Percentiles rank a stretch among this genome's conserved stretches.
phyloP scores from a whole-genome alignment of 768 basidiomycete genomes.

The Panus rudis region DNA sequence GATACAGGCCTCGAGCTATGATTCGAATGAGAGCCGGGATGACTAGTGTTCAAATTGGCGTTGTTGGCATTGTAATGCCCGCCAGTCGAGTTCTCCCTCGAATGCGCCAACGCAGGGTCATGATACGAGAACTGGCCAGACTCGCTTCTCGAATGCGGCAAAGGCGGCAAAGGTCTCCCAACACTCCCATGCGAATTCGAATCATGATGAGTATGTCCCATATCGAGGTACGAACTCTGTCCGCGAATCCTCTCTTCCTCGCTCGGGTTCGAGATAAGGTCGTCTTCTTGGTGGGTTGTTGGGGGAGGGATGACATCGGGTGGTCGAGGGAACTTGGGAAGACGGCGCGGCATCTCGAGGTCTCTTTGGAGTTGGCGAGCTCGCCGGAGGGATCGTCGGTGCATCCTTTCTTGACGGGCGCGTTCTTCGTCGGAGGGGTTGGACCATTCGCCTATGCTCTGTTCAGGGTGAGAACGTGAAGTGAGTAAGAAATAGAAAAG shows the following conservation, averaged over 20 bases:
- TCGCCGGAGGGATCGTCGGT: conserved; percentile 53
- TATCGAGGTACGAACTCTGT: conserved; percentile 1
- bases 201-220: conserved; percentile 29
- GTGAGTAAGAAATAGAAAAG: background rate
- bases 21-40: too few species aligned
- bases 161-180: conserved; percentile 45
- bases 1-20: conserved; percentile 17
- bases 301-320: conserved; percentile 39
- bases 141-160: conserved; percentile 58
- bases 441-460: conserved; percentile 86
- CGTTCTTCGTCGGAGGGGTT: conserved; percentile 89
- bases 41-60: too few species aligned
- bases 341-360: conserved; percentile 55
- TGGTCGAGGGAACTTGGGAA: conserved; percentile 78
- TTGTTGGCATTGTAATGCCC: too few species aligned
- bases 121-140: conserved; percentile 56
- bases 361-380: conserved; percentile 32
- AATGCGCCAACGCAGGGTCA: conserved; percentile 61
- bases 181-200: conserved; percentile 36
- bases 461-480: conserved; percentile 17
- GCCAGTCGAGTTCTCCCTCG: conserved; percentile 40
- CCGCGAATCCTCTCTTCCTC: conserved; percentile 48
- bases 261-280: conserved; percentile 81
- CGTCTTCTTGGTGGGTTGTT: conserved; percentile 36
- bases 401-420: conserved; percentile 58